Evolutionary conservation across 805 yeast species (phyloP).

Genomic region (Osmozyma mogii): DNA sequence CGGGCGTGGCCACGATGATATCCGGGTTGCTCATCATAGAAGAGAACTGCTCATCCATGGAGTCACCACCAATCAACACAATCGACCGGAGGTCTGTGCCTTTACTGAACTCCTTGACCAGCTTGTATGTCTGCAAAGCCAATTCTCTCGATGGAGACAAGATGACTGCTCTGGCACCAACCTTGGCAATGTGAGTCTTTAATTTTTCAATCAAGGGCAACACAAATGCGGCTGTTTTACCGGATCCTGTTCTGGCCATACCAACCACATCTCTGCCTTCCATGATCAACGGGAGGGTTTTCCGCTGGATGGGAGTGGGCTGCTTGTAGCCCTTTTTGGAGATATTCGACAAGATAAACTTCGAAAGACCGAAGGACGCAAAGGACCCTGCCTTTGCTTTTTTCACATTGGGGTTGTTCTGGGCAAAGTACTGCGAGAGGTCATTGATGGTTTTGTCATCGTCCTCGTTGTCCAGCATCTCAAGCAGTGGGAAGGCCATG

Average conservation of each 20-base stretch:
- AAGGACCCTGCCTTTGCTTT: conserved; percentile 75
- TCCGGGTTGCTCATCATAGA: conserved; percentile 94
- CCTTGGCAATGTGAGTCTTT: conserved; percentile 75
- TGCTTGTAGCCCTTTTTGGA: conserved; percentile 80
- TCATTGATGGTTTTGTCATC: conserved; percentile 36
- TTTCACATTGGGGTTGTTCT: conserved; percentile 38
- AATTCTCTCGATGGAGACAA: conserved; percentile 94
- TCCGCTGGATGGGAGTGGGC: conserved; percentile 97
- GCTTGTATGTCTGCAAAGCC: conserved; percentile 87
- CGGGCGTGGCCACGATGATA: conserved; percentile 93
- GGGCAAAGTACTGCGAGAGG: conserved; percentile 34
- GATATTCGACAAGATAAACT: conserved; percentile 60
- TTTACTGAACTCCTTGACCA: conserved; percentile 77
- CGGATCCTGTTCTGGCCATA: conserved; percentile 99
- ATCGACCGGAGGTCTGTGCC: conserved; percentile 80
- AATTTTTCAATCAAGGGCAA: conserved; percentile 84
- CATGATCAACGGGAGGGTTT: conserved; percentile 84
- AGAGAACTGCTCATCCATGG: conserved; percentile 92
- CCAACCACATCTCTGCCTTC: conserved; percentile 93
- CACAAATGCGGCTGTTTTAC: conserved; percentile 96
- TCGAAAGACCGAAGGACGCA: conserved; percentile 83
- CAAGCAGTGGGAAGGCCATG: conserved; percentile 41
- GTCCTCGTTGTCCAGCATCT: conserved; percentile 40
- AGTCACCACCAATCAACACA: conserved; percentile 93
- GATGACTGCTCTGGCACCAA: conserved; percentile 83